phyloP scores from a whole-genome alignment of 2,329 filamentous ascomycete species.

The Ramichloridium luteum region DNA sequence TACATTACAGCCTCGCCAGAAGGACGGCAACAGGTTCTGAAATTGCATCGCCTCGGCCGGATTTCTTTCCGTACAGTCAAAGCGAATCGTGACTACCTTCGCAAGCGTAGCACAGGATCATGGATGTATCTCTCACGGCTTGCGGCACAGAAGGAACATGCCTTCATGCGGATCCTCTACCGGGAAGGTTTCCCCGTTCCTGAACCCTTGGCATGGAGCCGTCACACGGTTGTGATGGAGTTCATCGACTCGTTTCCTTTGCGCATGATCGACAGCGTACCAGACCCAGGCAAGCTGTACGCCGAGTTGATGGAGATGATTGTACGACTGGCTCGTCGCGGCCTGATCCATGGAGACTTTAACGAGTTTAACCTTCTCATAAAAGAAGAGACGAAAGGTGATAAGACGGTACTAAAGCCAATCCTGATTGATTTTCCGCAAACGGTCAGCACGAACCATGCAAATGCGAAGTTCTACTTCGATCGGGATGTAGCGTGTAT shows the following conservation, averaged over 20 bases:
- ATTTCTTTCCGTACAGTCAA: constrained; percentile 97
- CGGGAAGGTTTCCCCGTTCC: constrained; percentile 84
- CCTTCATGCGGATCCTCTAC: constrained; percentile 79
- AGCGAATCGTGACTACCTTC: constrained; percentile 87
- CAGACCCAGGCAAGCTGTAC: constrained; percentile 75
- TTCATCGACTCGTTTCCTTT: constrained; percentile 86
- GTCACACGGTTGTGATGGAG: constrained; percentile 94
- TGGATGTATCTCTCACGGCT: constrained; percentile 98
- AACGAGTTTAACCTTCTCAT: constrained; percentile 99
- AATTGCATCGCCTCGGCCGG: constrained; percentile 88
- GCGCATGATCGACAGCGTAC: constrained; percentile 72
- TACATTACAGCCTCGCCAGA: constrained; percentile 76
- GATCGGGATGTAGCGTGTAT: constrained; percentile 91
- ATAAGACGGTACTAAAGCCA: constrained; percentile 50
- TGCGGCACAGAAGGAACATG: constrained; percentile 85
- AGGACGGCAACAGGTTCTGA: constrained; percentile 70
- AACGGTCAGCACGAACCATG: constrained; percentile 90
- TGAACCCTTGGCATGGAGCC: constrained; percentile 72
- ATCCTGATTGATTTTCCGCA: constrained; percentile 96
- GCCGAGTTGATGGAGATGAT: constrained; percentile 83
- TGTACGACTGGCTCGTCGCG: constrained; percentile 67
- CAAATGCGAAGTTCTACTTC: constrained; percentile 94
- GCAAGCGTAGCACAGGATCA: constrained; percentile 64
- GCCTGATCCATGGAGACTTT: constrained; percentile 93
- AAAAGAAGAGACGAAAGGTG: constrained; percentile 46